Evolutionary conservation across 2,329 filamentous ascomycete species (phyloP), one percentile per base, ranked within the genome.

Genomic region (Fusarium nurragi): DNA sequence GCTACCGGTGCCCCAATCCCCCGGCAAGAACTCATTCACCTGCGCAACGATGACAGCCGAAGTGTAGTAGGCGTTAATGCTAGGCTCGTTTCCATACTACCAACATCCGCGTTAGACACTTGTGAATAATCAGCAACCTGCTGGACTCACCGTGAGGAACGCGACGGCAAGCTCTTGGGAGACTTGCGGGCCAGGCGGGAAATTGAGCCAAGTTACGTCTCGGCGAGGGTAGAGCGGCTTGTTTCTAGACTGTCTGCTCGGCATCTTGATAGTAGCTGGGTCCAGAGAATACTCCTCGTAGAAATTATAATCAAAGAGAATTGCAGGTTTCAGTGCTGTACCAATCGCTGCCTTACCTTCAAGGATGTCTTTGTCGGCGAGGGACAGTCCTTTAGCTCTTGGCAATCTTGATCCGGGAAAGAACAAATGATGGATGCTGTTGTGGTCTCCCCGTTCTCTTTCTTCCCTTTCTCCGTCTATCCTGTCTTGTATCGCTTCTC

Each of bases 181-280:
- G 3, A 32, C 39, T 4, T 19, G 2, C 6, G 2, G 7, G 0
- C 22, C 16, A 3, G 66, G 66, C 1, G 13, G 25, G 2, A 51
- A 12, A 5, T 67, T 68, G 18, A 64, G 37, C 65, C 65, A 69
- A 1, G 38, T 54, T 1, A 69, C 16, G 4, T 16, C 34, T 12
- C 6, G 26, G 3, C 38, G 38, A 1, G 26, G 23, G 16, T 47
- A 59, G 5, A 28, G 25, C 3, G 26, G 7, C 11, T n/a, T n/a
- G n/a, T n/a, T n/a, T n/a, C n/a, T n/a, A n/a, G n/a, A n/a, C n/a
- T n/a, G n/a, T n/a, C n/a, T n/a, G n/a, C n/a, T 32, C 21, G 7
- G 11, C 6, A n/a, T n/a, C 7, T 16, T 14, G 5, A 54, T 28
- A 4, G 6, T 16, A 6, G 21, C 18, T 26, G 58, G 54, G 7